phyloP scores from a whole-genome alignment of 495 filamentous ascomycete species.

The Durotheca rogersii region DNA sequence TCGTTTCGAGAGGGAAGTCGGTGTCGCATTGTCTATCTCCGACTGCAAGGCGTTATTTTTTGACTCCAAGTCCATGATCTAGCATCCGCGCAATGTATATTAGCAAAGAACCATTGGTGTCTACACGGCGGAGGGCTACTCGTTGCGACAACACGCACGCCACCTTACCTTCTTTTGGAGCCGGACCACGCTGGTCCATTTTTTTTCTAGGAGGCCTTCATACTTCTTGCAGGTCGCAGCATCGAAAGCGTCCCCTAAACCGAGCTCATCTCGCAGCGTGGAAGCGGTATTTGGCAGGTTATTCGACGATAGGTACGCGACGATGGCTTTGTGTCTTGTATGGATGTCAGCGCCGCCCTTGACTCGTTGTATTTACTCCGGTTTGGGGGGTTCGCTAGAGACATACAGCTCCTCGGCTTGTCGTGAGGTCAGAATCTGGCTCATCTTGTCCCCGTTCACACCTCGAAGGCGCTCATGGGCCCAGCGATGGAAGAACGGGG shows the following conservation, averaged over 20 bases:
- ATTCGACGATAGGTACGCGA: conserved; percentile 79
- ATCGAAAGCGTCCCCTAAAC: conserved; percentile 70
- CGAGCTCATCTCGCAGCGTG: conserved; percentile 64
- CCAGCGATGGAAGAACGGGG: conserved; percentile 1
- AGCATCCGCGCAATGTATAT: conserved; percentile 21
- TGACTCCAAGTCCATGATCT: conserved; percentile 95
- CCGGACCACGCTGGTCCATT: conserved; percentile 91
- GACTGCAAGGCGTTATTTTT: conserved; percentile 68
- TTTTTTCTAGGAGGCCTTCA: conserved; percentile 86
- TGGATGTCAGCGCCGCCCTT: conserved; percentile 2
- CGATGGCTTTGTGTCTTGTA: conserved; percentile 80
- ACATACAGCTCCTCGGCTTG: conserved; percentile 89
- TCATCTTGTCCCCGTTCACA: conserved; percentile 55
- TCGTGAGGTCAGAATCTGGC: conserved; percentile 70
- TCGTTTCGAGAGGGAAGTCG: conserved; percentile 70
- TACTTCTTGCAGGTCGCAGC: conserved; percentile 80
- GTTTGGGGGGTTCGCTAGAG: neutral
- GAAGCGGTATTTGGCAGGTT: conserved; percentile 66
- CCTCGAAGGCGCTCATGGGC: conserved; percentile 15
- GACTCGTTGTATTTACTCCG: neutral
- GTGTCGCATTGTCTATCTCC: conserved; percentile 84
- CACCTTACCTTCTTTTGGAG: conserved; percentile 80
- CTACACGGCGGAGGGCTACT: too few relatives aligned
- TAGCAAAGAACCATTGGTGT: conserved; percentile 9
- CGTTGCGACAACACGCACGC: conserved; percentile 2